Percentiles rank a stretch among this genome's conserved stretches.
Evolutionary conservation across 75 land plant species (phyloP).

Genomic region (Picea sitchensis): DNA sequence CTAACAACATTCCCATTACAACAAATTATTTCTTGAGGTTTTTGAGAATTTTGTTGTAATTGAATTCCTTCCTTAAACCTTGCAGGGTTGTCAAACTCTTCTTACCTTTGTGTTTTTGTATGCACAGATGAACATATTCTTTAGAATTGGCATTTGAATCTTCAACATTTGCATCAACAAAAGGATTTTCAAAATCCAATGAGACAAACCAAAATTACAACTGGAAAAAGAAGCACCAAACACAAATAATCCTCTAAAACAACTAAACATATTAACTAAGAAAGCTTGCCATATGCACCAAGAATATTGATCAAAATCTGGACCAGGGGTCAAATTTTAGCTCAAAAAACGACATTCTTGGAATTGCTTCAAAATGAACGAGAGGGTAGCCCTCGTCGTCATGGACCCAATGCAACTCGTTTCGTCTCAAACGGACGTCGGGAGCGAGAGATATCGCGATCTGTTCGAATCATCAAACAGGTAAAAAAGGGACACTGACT

Average conservation of each 20-base stretch:
- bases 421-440: no score
- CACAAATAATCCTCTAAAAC: not conserved
- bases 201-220: not conserved
- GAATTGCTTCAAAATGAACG: no score
- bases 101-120: conserved; percentile 63
- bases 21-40: conserved; percentile 58
- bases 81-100: conserved; percentile 72
- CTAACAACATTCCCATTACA: conserved; percentile 68
- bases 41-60: conserved; percentile 57
- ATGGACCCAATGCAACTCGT: no score
- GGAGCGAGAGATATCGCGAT: no score
- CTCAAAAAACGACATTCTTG: no score
- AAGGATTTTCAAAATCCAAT: conserved; percentile 3
- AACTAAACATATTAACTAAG: not conserved
- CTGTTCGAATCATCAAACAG: no score
- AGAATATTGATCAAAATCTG: conserved; percentile 21
- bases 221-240: not conserved
- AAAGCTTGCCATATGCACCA: conserved; percentile 44
- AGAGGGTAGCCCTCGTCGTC: no score
- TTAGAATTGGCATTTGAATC: conserved; percentile 49
- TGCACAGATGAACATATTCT: conserved; percentile 61
- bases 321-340: no score
- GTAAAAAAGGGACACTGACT: no score
- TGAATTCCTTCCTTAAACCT: conserved; percentile 58
- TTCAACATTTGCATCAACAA: conserved; percentile 66